These are phyloP conservation scores for Myriangium duriaei DNA, from an alignment of 2,329 filamentous ascomycete genomes.

Conservation along the genomic window DNA sequence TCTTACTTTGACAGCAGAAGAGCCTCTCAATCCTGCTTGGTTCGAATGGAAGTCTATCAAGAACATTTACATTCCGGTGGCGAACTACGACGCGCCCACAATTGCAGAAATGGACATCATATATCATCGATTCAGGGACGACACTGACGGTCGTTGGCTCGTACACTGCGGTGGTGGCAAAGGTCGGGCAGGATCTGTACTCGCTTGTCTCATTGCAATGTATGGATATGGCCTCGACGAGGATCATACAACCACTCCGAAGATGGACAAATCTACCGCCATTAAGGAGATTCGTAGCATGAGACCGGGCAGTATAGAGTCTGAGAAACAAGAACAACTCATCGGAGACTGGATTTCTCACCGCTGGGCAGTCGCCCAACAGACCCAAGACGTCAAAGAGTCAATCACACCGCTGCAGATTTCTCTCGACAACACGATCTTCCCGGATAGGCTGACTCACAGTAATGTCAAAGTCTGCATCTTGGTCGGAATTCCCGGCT, in stretches of 20 bases:
- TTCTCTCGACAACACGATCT: neutral
- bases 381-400: neutral
- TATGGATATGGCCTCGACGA: neutral
- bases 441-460: slow-evolving; percentile 1
- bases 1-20: slow-evolving; percentile 11
- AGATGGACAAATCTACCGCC: slow-evolving; percentile 6
- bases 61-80: slow-evolving; percentile 10
- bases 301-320: slow-evolving; percentile 12
- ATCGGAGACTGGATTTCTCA: slow-evolving; percentile 8
- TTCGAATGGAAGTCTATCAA: slow-evolving; percentile 6
- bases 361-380: neutral
- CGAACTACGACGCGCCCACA: slow-evolving; percentile 8
- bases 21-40: slow-evolving; percentile 9
- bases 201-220: slow-evolving; percentile 11
- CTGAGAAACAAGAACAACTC: slow-evolving; percentile 8
- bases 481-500: slow-evolving; percentile 10
- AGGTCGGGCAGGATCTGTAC: slow-evolving; percentile 11
- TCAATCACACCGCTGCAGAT: neutral
- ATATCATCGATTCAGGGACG: slow-evolving; percentile 2
- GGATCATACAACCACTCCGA: neutral
- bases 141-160: slow-evolving; percentile 5
- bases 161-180: slow-evolving; percentile 12
- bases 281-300: slow-evolving; percentile 9
- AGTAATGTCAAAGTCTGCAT: slow-evolving; percentile 1
- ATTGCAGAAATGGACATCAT: slow-evolving; percentile 9